Conservation (phyloP, 2,329 filamentous ascomycete species). For the Fusarium dlaminii region DNA sequence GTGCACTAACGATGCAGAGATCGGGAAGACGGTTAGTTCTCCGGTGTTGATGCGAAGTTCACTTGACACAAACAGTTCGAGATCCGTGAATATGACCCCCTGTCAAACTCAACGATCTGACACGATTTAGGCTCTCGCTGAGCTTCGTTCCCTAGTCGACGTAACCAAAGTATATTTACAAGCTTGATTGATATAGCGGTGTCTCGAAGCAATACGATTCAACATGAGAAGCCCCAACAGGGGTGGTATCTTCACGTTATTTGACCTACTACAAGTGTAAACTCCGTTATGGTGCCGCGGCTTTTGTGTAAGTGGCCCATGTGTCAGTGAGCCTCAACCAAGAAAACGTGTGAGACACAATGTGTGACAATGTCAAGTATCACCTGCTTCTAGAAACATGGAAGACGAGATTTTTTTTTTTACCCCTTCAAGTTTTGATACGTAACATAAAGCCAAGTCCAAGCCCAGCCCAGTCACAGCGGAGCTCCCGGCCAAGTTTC, state of each 20-base stretch:
- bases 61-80: background rate
- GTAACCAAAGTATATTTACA: background rate
- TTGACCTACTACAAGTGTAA: background rate
- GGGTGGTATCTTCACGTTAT: background rate
- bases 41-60: background rate
- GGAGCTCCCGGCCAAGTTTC: slow-evolving; percentile 31
- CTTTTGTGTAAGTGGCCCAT: slow-evolving; percentile 8
- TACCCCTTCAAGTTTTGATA: background rate
- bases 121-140: slow-evolving; percentile 23
- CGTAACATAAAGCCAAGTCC: background rate
- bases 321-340: slow-evolving; percentile 1
- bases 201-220: background rate
- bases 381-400: slow-evolving; percentile 10
- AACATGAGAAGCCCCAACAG: background rate
- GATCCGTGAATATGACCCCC: slow-evolving; percentile 13
- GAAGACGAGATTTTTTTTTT: slow-evolving; percentile 19
- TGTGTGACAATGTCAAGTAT: background rate
- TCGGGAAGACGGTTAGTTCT: slow-evolving; percentile 7
- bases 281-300: background rate
- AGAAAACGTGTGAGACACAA: slow-evolving; percentile 9
- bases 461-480: slow-evolving; percentile 1
- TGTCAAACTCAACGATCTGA: slow-evolving; percentile 25
- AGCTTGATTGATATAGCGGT: background rate
- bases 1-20: slow-evolving; percentile 12
- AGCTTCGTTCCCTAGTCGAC: slow-evolving; percentile 18